These are phyloP conservation scores for Pleurotus salmoneostramineus DNA, from an alignment of 768 basidiomycete species.

Conservation along the genomic window DNA sequence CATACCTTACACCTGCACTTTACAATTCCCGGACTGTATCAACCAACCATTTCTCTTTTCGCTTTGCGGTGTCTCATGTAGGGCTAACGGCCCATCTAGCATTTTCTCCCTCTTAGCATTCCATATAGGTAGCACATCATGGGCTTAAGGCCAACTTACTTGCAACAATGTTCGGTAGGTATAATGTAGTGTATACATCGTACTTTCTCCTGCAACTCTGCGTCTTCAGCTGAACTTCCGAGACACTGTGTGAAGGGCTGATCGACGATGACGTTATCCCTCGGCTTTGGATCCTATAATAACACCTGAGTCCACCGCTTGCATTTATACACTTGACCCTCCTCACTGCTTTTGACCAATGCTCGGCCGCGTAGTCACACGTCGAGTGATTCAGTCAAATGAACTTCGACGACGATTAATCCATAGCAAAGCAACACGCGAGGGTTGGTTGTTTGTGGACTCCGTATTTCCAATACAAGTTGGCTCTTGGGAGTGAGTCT, in stretches of 20 bases:
- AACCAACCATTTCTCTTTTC: background rate
- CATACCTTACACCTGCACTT: background rate
- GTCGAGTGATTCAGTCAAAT: background rate
- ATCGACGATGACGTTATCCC: background rate
- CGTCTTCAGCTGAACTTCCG: background rate
- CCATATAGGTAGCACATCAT: background rate
- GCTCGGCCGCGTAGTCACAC: background rate
- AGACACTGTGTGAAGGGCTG: background rate
- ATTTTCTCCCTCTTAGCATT: background rate
- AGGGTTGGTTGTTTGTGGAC: conserved; percentile 70
- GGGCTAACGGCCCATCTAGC: conserved; percentile 6
- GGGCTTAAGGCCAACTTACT: conserved; percentile 4
- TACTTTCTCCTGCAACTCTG: background rate
- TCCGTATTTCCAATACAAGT: conserved; percentile 75
- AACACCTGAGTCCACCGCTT: too few species aligned
- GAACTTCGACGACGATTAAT: conserved; percentile 1
- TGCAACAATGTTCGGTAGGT: conserved; percentile 2
- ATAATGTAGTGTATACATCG: background rate
- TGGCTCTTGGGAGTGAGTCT: conserved; percentile 68
- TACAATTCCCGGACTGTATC: conserved; percentile 4
- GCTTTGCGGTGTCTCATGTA: conserved; percentile 2
- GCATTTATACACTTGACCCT: too few species aligned
- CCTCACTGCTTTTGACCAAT: background rate
- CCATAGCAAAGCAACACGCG: conserved; percentile 15
- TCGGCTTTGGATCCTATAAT: too few species aligned